Evolutionary conservation across 2,329 filamentous ascomycete genomes (phyloP).

Genomic region (Exophiala sideris): DNA sequence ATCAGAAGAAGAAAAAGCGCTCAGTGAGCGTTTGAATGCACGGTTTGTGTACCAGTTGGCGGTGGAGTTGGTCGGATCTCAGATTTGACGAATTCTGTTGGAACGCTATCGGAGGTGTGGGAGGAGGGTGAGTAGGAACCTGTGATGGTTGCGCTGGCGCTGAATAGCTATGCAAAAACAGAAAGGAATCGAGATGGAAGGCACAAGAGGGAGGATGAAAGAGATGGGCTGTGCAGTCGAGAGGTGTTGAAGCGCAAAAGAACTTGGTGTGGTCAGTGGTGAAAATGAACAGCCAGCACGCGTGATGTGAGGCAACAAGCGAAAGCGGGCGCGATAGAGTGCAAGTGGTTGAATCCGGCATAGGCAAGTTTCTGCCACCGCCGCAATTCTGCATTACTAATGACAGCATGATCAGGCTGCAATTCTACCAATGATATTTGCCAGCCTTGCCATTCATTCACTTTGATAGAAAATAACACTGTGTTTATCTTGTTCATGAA

Average conservation of each 20-base stretch:
- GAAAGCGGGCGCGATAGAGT: too few relatives aligned
- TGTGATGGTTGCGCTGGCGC: background rate
- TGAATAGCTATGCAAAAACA: background rate
- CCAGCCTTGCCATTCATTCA: too few relatives aligned
- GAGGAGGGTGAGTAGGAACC: background rate
- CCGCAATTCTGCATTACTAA: too few relatives aligned
- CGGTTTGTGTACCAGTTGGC: slow-evolving; percentile 21
- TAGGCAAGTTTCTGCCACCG: too few relatives aligned
- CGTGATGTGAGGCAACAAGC: too few relatives aligned
- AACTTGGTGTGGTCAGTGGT: background rate
- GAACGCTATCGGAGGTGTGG: slow-evolving; percentile 11
- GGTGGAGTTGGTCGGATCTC: slow-evolving; percentile 8
- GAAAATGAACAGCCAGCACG: too few relatives aligned
- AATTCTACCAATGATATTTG: too few relatives aligned
- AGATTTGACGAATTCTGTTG: slow-evolving; percentile 16
- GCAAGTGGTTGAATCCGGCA: too few relatives aligned
- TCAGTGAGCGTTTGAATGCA: slow-evolving; percentile 22
- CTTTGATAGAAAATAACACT: too few relatives aligned
- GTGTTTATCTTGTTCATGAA: too few relatives aligned
- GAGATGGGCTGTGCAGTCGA: background rate
- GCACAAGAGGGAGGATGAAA: background rate
- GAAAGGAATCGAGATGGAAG: background rate
- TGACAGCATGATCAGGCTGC: too few relatives aligned
- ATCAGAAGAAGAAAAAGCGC: slow-evolving; percentile 10
- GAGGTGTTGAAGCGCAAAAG: background rate